Base-by-base conservation (phyloP, 805 yeast species). In the Saccharomyces mikatae region DNA sequence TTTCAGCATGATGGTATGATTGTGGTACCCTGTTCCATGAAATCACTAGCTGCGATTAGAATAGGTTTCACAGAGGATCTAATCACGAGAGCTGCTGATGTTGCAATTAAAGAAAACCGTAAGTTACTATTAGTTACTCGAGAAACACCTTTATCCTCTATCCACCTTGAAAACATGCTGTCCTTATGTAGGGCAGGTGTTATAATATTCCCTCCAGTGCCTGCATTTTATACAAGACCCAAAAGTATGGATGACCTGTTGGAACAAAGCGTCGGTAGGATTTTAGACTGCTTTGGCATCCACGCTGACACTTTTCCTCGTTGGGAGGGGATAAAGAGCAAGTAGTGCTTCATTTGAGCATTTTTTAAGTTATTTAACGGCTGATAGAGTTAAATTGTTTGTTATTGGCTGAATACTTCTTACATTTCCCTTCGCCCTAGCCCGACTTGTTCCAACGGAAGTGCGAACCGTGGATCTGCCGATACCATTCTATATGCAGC, bases 1-100 rank as follows among this genome's bases (percentile, higher is more conserved):
- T 65, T 65, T 41, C 65, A 60, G 28, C 67, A 63, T 46, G 70
- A 66, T 48, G 70, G 70, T 6, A 66, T 66, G 69, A 65, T 66
- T 27, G 65, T 66, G 13, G 68, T 60, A 6, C 70, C 70, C 2
- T 66, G 69, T 50, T 63, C 68, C 4, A 64, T 65, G 70, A 66
- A 66, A 48, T 57, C 70, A 6, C 56, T 66, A 41, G 62, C 68
- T 11, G 64, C 67, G 1, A 65, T 66, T 29, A 59, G 66, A 41
- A 60, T 60, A 24, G 69, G 70, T 4, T 65, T 55, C 47, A 65
- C 68, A 4, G 68, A 65, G 26, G 68, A 66, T 51, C 55, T 66
- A 50, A 65, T 64, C 13, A 58, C 59, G 2, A 55, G 70, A 47
- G 69, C 70, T 6, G 69, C 70, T 2, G 70, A 65, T 54, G 70